Conservation (phyloP, 176 grass and related monocot genomes). For the Ensete glaucum region DNA sequence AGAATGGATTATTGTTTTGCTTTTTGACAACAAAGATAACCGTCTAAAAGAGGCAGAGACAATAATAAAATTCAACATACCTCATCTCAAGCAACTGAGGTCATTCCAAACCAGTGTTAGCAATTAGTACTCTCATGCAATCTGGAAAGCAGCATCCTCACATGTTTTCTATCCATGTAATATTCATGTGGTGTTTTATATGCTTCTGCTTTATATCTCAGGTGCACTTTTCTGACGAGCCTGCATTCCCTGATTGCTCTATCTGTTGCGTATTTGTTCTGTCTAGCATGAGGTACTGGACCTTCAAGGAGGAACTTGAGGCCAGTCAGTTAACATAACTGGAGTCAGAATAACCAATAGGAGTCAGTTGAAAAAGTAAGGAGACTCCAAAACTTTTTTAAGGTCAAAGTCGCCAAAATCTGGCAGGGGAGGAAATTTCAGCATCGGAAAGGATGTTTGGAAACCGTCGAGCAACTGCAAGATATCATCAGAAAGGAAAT, state of each 20-base stretch:
- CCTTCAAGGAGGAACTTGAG: neutral
- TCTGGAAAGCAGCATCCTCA: neutral
- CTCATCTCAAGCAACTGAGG: neutral
- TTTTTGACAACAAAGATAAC: too few relatives aligned
- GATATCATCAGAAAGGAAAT: slow-evolving; percentile 11
- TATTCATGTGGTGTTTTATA: neutral
- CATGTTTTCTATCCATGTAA: neutral
- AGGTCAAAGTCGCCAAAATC: slow-evolving; percentile 67
- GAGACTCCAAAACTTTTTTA: slow-evolving; percentile 57
- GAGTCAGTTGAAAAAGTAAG: slow-evolving; percentile 87
- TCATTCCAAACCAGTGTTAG: neutral
- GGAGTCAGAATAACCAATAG: neutral
- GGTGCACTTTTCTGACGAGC: too few relatives aligned
- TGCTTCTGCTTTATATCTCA: too few relatives aligned
- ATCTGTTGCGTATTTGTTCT: neutral
- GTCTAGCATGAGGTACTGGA: neutral
- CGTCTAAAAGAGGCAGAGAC: too few relatives aligned
- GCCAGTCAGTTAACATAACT: neutral
- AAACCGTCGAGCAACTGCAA: slow-evolving; percentile 74
- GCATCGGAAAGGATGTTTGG: slow-evolving; percentile 47
- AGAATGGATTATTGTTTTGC: too few relatives aligned
- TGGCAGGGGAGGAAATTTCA: slow-evolving; percentile 70
- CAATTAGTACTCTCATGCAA: neutral
- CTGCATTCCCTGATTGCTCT: neutral
- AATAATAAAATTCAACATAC: too few relatives aligned